A percentile compares a stretch with the other conserved stretches of the same genome.
Conservation (phyloP, 1,139 yeast species). For the Geotrichum candidum region DNA sequence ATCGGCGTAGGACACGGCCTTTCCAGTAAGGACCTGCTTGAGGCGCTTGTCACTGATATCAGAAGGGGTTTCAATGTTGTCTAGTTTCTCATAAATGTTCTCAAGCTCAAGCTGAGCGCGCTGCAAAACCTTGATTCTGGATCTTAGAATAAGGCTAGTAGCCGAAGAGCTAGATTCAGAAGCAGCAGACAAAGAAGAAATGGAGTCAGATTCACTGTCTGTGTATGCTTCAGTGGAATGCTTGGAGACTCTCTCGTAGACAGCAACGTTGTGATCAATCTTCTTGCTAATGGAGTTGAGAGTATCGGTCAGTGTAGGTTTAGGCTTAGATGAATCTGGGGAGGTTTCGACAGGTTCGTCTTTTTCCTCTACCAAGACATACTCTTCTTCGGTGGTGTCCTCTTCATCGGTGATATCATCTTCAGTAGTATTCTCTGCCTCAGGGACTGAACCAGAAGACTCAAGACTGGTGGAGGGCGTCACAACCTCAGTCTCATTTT, state of each 20-base stretch:
- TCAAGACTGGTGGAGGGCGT: not conserved
- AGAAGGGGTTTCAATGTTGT: not conserved
- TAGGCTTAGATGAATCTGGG: not conserved
- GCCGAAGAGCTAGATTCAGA: not conserved
- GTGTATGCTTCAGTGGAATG: not conserved
- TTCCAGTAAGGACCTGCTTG: constrained; percentile 13
- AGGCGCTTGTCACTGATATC: constrained; percentile 2
- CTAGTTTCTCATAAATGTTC: constrained; percentile 8
- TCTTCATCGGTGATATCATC: not conserved
- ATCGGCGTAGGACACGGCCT: constrained; percentile 15
- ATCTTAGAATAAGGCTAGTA: not conserved
- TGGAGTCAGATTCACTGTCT: constrained; percentile 1
- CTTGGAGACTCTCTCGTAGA: constrained; percentile 1
- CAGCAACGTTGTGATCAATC: constrained; percentile 5
- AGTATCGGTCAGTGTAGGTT: not conserved
- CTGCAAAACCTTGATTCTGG: constrained; percentile 11
- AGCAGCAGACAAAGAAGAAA: constrained; percentile 1
- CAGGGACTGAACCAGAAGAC: not conserved
- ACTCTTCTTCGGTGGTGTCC: not conserved
- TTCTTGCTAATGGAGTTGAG: not conserved
- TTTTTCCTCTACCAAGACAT: not conserved
- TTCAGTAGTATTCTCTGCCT: not conserved
- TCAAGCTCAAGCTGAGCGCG: constrained; percentile 13
- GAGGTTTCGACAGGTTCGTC: not conserved
- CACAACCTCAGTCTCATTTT: not conserved